Evolutionary conservation across 306 rosid genomes (phyloP).

Genomic region (Vigna mungo): DNA sequence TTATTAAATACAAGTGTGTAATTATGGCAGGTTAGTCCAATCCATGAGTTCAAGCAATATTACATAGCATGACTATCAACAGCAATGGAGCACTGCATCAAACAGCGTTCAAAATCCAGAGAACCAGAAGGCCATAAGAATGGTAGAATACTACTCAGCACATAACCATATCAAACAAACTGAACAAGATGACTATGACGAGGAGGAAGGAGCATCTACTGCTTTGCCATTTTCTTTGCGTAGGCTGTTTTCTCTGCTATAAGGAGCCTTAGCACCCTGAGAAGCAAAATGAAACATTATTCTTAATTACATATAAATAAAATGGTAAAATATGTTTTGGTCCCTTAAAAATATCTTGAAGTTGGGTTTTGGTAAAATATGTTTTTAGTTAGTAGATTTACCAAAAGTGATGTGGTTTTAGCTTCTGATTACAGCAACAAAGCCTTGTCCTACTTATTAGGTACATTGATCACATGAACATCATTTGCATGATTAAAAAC

Average conservation of each 20-base stretch:
- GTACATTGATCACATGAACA: too few species aligned
- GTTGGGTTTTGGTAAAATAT: background rate
- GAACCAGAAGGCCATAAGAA: slow-evolving; percentile 12
- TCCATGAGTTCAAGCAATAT: slow-evolving; percentile 23
- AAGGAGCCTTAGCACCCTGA: slow-evolving; percentile 82
- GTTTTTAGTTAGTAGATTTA: background rate
- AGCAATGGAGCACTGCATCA: slow-evolving; percentile 43
- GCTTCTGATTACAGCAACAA: too few species aligned
- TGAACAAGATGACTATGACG: slow-evolving; percentile 54
- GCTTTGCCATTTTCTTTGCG: slow-evolving; percentile 61
- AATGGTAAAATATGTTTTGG: background rate
- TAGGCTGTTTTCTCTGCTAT: slow-evolving; percentile 82
- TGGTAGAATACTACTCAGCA: background rate
- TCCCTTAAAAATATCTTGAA: background rate
- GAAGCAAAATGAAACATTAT: slow-evolving; percentile 38
- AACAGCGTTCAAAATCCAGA: slow-evolving; percentile 21
- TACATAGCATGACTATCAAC: slow-evolving; percentile 29
- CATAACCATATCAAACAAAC: slow-evolving; percentile 31
- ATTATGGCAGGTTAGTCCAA: slow-evolving; percentile 3
- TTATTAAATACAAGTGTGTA: background rate
- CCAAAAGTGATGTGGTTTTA: background rate
- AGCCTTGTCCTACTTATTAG: too few species aligned
- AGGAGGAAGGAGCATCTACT: slow-evolving; percentile 52
- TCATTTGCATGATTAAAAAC: background rate
- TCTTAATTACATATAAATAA: slow-evolving; percentile 13